Percentiles rank a stretch among this genome's conserved stretches.
These are phyloP conservation scores for Apiotrichum laibachii DNA, from an alignment of 1,284 basidiomycete species.

Conservation along the genomic window DNA sequence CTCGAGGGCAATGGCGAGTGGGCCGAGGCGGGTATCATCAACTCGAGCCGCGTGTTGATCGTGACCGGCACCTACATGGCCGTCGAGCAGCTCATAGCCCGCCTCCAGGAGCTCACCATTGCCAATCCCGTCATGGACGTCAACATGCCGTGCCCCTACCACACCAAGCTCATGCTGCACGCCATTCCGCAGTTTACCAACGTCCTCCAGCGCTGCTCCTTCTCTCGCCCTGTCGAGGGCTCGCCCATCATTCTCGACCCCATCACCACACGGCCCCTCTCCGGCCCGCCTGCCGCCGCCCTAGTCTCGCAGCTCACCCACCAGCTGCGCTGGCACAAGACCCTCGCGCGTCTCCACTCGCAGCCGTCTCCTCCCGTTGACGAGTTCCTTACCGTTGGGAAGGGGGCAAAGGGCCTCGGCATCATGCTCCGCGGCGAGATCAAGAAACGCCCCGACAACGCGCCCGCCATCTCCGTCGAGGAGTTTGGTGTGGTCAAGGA, in stretches of 20 bases:
- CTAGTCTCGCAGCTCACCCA: conserved; percentile 44
- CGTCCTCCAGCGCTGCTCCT: conserved; percentile 37
- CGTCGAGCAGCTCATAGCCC: conserved; percentile 43
- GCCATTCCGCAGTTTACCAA: conserved; percentile 42
- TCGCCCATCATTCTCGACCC: conserved; percentile 44
- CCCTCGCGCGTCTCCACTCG: conserved; percentile 39
- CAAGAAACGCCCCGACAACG: conserved; percentile 32
- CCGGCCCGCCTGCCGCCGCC: conserved; percentile 34
- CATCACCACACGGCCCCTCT: conserved; percentile 43
- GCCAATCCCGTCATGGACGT: conserved; percentile 52
- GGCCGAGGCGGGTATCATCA: conserved; percentile 49
- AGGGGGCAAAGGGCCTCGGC: conserved; percentile 48
- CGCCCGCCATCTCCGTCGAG: conserved; percentile 31
- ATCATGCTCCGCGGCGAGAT: conserved; percentile 49
- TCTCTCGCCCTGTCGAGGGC: conserved; percentile 25
- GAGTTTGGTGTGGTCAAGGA: conserved; percentile 41
- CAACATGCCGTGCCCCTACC: conserved; percentile 48
- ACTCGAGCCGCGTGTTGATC: conserved; percentile 47
- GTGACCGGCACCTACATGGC: conserved; percentile 46
- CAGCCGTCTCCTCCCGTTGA: conserved; percentile 33
- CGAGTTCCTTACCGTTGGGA: conserved; percentile 44
- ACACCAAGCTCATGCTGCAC: conserved; percentile 48
- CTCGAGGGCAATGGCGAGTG: conserved; percentile 40
- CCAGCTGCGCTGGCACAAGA: conserved; percentile 50
- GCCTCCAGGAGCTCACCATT: conserved; percentile 42